These are phyloP conservation scores for Saccharum officinarum DNA, from an alignment of 176 grass and related monocot species.

Conservation along the genomic window DNA sequence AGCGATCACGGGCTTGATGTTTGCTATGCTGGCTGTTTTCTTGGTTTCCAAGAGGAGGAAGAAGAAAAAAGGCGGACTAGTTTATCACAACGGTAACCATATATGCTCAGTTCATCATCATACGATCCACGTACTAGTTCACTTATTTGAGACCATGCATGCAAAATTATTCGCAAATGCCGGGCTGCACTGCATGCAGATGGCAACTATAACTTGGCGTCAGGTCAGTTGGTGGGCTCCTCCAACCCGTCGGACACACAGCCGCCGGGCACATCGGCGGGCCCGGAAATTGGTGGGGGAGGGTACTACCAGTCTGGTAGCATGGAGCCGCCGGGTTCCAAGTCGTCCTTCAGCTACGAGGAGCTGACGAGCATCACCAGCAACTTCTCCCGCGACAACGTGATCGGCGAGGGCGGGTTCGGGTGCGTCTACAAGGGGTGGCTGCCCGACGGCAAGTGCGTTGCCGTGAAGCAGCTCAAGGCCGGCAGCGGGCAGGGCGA, in stretches of 20 bases:
- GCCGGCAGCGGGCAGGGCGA: constrained; percentile 73
- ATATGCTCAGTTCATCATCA: background rate
- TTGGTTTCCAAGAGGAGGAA: constrained; percentile 31
- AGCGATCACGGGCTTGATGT: constrained; percentile 30
- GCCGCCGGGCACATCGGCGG: background rate
- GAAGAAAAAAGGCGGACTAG: constrained; percentile 31
- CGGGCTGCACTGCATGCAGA: background rate
- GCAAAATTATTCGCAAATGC: background rate
- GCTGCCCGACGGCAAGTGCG: constrained; percentile 57
- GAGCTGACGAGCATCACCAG: constrained; percentile 72
- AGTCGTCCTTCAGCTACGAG: constrained; percentile 75
- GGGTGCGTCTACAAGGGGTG: constrained; percentile 84
- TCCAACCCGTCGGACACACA: constrained; percentile 16
- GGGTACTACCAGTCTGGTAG: constrained; percentile 39
- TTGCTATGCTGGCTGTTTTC: constrained; percentile 35
- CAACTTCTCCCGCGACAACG: constrained; percentile 61
- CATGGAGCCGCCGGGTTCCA: constrained; percentile 39
- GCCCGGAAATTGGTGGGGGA: background rate
- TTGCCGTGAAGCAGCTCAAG: constrained; percentile 88
- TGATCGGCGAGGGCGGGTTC: constrained; percentile 87
- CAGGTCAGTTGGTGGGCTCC: constrained; percentile 17
- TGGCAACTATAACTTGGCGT: constrained; percentile 34
- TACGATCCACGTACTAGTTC: background rate
- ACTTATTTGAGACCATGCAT: background rate
- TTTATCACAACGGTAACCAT: constrained; percentile 33